Percentiles rank a stretch among this genome's conserved stretches.
Evolutionary conservation across 106 monocot species (phyloP).

Genomic region (Acorus gramineus): DNA sequence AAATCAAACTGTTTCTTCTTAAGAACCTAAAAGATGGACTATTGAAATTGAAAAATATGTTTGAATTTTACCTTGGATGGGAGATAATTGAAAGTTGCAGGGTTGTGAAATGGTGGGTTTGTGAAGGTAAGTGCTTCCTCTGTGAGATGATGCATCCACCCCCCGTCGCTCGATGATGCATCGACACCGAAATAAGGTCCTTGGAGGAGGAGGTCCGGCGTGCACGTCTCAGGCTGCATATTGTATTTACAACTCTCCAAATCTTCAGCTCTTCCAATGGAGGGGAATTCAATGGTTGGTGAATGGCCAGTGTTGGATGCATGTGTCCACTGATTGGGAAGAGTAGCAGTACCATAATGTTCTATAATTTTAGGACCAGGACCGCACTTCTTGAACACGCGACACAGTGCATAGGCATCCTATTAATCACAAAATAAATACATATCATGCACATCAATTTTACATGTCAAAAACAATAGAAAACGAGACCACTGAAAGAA

Average conservation of each 20-base stretch:
- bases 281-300: conserved; percentile 26
- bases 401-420: conserved; percentile 83
- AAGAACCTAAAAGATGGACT: no score
- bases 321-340: conserved; percentile 17
- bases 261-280: conserved; percentile 40
- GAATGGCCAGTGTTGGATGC: conserved; percentile 15
- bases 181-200: conserved; percentile 1
- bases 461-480: neutral
- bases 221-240: conserved; percentile 5
- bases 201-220: conserved; percentile 4
- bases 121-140: conserved; percentile 38
- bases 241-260: conserved; percentile 22
- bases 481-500: no score
- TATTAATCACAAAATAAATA: neutral
- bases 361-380: conserved; percentile 76
- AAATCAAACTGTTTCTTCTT: no score
- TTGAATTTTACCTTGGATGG: conserved; percentile 59
- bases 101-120: conserved; percentile 16
- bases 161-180: conserved; percentile 8
- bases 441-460: neutral
- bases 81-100: conserved; percentile 29
- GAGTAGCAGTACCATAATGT: conserved; percentile 40
- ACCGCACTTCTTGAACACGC: conserved; percentile 74
- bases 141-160: conserved; percentile 74
- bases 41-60: no score